Conservation (phyloP, 2,329 filamentous ascomycete genomes). For the Hyphodiscus sp. region DNA sequence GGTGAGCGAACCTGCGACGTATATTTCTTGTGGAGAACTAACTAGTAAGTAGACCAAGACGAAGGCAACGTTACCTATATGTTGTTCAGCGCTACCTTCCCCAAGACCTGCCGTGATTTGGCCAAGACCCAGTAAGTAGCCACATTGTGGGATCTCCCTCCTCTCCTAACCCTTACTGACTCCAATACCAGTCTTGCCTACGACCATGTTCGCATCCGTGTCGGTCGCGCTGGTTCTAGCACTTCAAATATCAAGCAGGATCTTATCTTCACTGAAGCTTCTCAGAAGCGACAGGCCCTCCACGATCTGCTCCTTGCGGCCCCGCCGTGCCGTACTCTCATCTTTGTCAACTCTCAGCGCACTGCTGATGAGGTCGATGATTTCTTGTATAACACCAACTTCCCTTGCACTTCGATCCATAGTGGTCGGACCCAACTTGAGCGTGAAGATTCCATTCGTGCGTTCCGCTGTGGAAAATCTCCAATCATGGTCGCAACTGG, state of each 20-base stretch:
- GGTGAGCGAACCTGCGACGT: conserved; percentile 47
- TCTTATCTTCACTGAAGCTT: conserved; percentile 59
- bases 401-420: conserved; percentile 87
- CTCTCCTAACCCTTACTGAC: not conserved
- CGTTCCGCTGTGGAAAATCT: conserved; percentile 67
- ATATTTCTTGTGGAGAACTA: not conserved
- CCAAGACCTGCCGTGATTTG: conserved; percentile 67
- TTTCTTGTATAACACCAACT: conserved; percentile 69
- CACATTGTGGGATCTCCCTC: not conserved
- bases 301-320: conserved; percentile 65
- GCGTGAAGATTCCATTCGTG: conserved; percentile 84
- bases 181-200: conserved; percentile 45
- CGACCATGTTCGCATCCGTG: conserved; percentile 72
- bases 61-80: conserved; percentile 63
- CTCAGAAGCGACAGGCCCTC: conserved; percentile 63
- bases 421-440: conserved; percentile 80
- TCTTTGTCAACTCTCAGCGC: conserved; percentile 82
- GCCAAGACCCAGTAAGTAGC: conserved; percentile 55
- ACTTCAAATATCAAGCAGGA: conserved; percentile 79
- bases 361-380: conserved; percentile 82
- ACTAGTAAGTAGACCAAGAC: conserved; percentile 57
- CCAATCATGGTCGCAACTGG: conserved; percentile 85
- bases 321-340: conserved; percentile 69
- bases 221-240: conserved; percentile 79
- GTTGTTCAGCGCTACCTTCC: conserved; percentile 95